Percentiles rank a stretch among this genome's conserved stretches.
phyloP scores from a whole-genome alignment of 352 stramenopile species.

The Blastocystis hominis region DNA sequence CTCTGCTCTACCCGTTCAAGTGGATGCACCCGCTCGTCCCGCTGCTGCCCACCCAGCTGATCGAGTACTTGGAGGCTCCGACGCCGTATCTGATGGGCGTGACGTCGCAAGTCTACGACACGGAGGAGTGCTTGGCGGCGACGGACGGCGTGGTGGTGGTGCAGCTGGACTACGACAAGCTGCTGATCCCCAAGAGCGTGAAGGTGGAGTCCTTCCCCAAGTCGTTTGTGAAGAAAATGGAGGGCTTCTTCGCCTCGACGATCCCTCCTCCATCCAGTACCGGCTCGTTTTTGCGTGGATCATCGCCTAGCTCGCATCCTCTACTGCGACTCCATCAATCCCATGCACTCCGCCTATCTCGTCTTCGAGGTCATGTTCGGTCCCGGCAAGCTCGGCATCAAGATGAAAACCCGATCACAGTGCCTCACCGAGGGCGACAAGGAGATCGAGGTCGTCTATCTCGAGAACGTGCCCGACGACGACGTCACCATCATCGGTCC shows the following conservation, averaged over 20 bases:
- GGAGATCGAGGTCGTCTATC: conserved; percentile 13
- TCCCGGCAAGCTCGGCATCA: conserved; percentile 37
- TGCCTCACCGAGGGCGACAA: conserved; percentile 2
- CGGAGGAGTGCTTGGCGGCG: neutral
- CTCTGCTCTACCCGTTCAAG: conserved; percentile 48
- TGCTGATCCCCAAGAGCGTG: conserved; percentile 2
- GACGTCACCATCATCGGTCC: conserved; percentile 22
- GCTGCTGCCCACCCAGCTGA: conserved; percentile 9
- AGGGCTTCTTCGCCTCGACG: conserved; percentile 11
- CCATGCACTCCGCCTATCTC: neutral
- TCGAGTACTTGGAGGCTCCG: conserved; percentile 53
- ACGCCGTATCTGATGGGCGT: conserved; percentile 53
- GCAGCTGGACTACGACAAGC: conserved; percentile 49
- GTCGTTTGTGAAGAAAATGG: conserved; percentile 24
- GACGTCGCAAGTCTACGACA: neutral
- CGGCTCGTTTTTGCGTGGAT: neutral
- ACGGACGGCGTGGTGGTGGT: conserved; percentile 37
- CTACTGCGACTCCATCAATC: conserved; percentile 32
- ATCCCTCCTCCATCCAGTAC: conserved; percentile 40
- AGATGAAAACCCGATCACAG: conserved; percentile 48
- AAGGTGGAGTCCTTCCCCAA: conserved; percentile 28
- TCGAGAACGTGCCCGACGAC: conserved; percentile 39
- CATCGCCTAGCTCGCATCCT: conserved; percentile 17
- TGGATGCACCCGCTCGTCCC: conserved; percentile 52
- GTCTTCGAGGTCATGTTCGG: conserved; percentile 56